Conservation (phyloP, 306 rosid genomes). For the Lathyrus aphaca region DNA sequence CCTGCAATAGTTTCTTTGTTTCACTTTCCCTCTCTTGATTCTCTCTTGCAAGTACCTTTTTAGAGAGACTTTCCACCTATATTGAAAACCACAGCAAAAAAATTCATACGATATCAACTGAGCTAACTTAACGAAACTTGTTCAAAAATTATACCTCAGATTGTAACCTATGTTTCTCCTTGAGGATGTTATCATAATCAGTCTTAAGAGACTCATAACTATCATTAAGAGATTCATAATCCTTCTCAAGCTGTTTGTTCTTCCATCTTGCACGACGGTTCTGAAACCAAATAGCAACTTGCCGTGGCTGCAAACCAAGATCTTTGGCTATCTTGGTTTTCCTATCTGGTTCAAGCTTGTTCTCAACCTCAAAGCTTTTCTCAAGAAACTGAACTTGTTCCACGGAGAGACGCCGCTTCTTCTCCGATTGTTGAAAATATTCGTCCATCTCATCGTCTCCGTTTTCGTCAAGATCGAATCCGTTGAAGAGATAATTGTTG, state of each 20-base stretch:
- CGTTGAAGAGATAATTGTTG: conserved; percentile 43
- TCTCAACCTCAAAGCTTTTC: conserved; percentile 82
- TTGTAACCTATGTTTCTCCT: conserved; percentile 63
- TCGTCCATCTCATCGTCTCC: conserved; percentile 67
- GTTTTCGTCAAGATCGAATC: conserved; percentile 57
- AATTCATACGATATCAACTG: neutral
- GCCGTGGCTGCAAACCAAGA: conserved; percentile 88
- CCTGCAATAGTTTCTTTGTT: conserved; percentile 43
- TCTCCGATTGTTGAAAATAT: conserved; percentile 68
- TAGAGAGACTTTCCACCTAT: conserved; percentile 60
- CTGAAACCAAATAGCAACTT: conserved; percentile 96
- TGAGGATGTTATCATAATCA: conserved; percentile 59
- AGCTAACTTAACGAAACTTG: neutral
- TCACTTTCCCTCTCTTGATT: conserved; percentile 51
- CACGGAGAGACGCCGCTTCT: conserved; percentile 68
- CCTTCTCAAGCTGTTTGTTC: conserved; percentile 81
- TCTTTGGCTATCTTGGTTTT: conserved; percentile 74
- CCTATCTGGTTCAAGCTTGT: conserved; percentile 88
- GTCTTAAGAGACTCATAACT: conserved; percentile 57
- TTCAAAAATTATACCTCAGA: conserved; percentile 52
- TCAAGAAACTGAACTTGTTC: conserved; percentile 82
- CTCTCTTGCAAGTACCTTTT: conserved; percentile 52
- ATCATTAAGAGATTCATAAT: conserved; percentile 59
- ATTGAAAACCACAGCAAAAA: neutral
- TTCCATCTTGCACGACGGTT: conserved; percentile 91